These are phyloP conservation scores for Vitis riparia DNA, from an alignment of 164 flowering plant genomes.

Conservation along the genomic window DNA sequence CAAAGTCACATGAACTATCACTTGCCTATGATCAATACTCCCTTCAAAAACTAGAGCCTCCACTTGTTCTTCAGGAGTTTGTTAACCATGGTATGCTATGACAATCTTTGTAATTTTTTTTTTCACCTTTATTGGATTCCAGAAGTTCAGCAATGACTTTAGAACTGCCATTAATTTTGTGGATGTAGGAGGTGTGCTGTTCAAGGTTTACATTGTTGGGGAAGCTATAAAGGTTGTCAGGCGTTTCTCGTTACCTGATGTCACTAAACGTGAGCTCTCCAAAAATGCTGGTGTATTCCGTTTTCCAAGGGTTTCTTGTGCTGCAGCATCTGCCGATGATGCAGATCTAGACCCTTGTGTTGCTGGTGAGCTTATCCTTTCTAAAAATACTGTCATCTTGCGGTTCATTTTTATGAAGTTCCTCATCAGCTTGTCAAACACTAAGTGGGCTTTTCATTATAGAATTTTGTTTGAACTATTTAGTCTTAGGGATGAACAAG, in stretches of 20 bases:
- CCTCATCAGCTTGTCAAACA: neutral
- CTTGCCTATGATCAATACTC: conserved; percentile 87
- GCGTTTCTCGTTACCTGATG: conserved; percentile 92
- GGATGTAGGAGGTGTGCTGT: conserved; percentile 81
- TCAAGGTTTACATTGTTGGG: conserved; percentile 91
- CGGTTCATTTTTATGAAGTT: neutral
- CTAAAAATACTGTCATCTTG: neutral
- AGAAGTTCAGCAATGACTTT: neutral
- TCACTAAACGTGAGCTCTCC: conserved; percentile 55
- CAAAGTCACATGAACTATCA: conserved; percentile 87
- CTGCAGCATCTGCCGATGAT: conserved; percentile 94
- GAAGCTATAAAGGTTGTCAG: conserved; percentile 89
- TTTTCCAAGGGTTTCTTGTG: conserved; percentile 95
- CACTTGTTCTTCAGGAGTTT: conserved; percentile 95
- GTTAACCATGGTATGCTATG: conserved; percentile 82
- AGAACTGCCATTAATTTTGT: neutral
- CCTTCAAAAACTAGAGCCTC: conserved; percentile 81
- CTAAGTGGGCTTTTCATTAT: neutral
- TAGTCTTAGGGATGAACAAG: neutral
- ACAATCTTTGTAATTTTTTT: neutral
- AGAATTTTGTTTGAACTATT: neutral
- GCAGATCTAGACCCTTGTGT: conserved; percentile 89
- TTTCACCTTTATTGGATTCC: neutral
- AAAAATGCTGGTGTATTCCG: conserved; percentile 66
- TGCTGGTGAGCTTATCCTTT: conserved; percentile 59